Base-by-base conservation (phyloP, 257 asterid genomes). In the Jacaranda copaia region DNA sequence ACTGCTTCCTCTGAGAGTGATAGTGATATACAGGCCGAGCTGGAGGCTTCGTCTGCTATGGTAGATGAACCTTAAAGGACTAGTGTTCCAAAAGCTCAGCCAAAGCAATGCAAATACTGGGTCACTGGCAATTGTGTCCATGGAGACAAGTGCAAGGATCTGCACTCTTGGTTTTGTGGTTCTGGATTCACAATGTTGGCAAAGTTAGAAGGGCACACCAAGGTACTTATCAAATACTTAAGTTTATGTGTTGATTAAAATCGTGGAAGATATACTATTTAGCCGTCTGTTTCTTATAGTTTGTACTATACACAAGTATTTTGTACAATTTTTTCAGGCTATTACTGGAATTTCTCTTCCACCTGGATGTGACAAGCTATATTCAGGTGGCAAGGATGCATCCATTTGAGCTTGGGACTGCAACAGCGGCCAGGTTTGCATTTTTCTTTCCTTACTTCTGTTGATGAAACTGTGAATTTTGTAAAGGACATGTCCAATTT, bases 281-380 rank as follows among this genome's bases (percentile, higher is more conserved):
- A 42, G 12, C 53, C 66, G 8, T 48, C 5, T 18, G 6, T 57
- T 4, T 12, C 7, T 3, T 52, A 6, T 71, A 9, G 13, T 3
- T 73, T 53, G 42, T 13, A 49, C 65, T 74, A 38, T 43, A 19
- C 51, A 58, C 2, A 13, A 5, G 8, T 43, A 20, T n/a, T 19
- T 9, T 60, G 20, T 19, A 36, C 51, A 40, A 36, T 16, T 48
- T 49, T 64, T 6, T 45, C 72, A 89, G 92, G 84, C 81, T 70
- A 66, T 89, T 59, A 76, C 88, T 63, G 92, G 89, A 70, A 84
- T 87, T 60, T 57, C 89, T 19, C 85, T 87, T 56, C 89, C 89
- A 52, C 72, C 81, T 73, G 86, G 87, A 15, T 75, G 63, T n/a
- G 82, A 82, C 70, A 85, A 89, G 80, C 87, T 89, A 10, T 86